These are phyloP conservation scores for Aspergillus oerlinghausenensis DNA, from an alignment of 2,329 filamentous ascomycete species.

Conservation along the genomic window DNA sequence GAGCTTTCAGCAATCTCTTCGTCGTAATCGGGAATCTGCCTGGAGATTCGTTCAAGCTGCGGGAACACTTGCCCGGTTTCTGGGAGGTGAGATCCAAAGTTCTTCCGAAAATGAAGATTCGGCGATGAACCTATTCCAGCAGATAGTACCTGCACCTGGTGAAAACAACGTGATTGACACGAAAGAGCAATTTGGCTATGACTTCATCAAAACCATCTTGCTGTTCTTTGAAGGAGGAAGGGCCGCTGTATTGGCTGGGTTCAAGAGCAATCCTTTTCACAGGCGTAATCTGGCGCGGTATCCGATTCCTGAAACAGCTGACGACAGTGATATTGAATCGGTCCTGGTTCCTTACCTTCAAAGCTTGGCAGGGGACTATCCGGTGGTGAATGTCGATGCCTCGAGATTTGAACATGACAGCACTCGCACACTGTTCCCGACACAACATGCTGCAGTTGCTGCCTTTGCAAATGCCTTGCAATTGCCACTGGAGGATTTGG, in stretches of 20 bases:
- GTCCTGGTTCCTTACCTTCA: slow-evolving; percentile 57
- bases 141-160: slow-evolving; percentile 44
- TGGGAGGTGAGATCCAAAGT: slow-evolving; percentile 51
- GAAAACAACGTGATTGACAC: slow-evolving; percentile 37
- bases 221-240: slow-evolving; percentile 60
- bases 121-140: slow-evolving; percentile 44
- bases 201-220: slow-evolving; percentile 60
- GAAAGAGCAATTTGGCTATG: slow-evolving; percentile 56
- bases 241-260: slow-evolving; percentile 52
- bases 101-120: slow-evolving; percentile 35
- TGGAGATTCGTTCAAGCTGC: slow-evolving; percentile 60
- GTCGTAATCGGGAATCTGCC: slow-evolving; percentile 51
- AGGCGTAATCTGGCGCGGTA: slow-evolving; percentile 42
- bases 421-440: slow-evolving; percentile 48
- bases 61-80: slow-evolving; percentile 52
- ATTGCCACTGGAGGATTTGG: slow-evolving; percentile 50
- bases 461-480: slow-evolving; percentile 53
- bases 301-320: slow-evolving; percentile 49
- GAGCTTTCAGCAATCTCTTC: slow-evolving; percentile 51
- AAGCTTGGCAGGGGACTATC: slow-evolving; percentile 46
- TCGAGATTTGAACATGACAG: slow-evolving; percentile 56
- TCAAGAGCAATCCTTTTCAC: slow-evolving; percentile 45
- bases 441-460: slow-evolving; percentile 52
- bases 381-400: slow-evolving; percentile 53
- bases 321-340: slow-evolving; percentile 51